These are phyloP conservation scores for Amaranthus cruentus DNA, from an alignment of 148 eudicot species.

Conservation along the genomic window DNA sequence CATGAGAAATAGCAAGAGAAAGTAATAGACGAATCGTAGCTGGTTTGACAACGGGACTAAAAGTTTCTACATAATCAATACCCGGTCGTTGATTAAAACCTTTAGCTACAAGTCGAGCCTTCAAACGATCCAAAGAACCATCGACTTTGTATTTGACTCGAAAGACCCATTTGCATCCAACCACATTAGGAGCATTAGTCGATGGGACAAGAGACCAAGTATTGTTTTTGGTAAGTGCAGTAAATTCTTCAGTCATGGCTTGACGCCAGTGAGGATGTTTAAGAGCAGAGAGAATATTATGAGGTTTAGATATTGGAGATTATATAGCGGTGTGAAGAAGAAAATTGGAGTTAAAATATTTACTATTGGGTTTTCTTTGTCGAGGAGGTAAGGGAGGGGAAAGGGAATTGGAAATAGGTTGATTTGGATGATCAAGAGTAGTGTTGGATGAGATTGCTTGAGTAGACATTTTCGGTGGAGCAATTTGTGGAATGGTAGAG, in stretches of 20 bases:
- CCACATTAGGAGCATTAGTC: not conserved
- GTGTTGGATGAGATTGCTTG: not conserved
- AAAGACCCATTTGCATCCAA: conserved; percentile 10
- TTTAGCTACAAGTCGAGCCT: not conserved
- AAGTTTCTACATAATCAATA: not conserved
- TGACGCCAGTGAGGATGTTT: not conserved
- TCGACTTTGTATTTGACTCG: conserved; percentile 2
- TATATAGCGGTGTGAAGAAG: not conserved
- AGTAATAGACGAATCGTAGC: not conserved
- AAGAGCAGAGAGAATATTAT: not conserved
- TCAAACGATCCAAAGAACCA: not conserved
- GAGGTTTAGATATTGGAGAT: not conserved
- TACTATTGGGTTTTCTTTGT: too few species aligned
- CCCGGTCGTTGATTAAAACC: not conserved
- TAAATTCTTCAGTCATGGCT: not conserved
- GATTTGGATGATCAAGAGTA: not conserved
- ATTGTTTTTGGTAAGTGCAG: not conserved
- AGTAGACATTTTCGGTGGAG: too few species aligned
- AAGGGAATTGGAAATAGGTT: not conserved
- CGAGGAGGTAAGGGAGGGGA: too few species aligned
- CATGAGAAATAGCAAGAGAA: not conserved
- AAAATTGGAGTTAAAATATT: too few species aligned
- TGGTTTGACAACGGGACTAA: not conserved
- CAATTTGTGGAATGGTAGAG: too few species aligned
- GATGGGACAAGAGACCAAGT: not conserved